phyloP scores from a whole-genome alignment of 169 alveolate species.

The Cytauxzoon felis region DNA sequence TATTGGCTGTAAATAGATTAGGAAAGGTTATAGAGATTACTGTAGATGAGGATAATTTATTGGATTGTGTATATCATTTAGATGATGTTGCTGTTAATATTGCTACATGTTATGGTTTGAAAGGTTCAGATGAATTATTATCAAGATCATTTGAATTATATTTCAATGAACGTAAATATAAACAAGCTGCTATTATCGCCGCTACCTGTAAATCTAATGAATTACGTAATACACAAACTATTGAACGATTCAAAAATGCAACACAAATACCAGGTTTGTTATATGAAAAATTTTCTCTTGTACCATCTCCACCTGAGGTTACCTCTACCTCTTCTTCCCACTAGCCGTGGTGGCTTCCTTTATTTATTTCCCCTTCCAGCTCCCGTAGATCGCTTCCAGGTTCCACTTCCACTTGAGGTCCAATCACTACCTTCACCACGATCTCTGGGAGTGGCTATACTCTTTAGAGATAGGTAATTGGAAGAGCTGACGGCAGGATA shows the following conservation, averaged over 20 bases:
- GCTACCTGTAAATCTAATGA: constrained; percentile 91
- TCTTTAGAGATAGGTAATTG: too few species aligned
- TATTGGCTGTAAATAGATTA: constrained; percentile 31
- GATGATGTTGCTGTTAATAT: constrained; percentile 44
- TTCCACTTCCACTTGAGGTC: too few species aligned
- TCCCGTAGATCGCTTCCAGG: too few species aligned
- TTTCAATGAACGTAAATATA: constrained; percentile 83
- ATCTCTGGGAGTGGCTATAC: too few species aligned
- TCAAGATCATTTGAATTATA: constrained; percentile 81
- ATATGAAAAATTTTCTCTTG: too few species aligned
- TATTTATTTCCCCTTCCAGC: too few species aligned
- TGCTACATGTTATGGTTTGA: constrained; percentile 75
- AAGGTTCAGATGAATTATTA: constrained; percentile 90
- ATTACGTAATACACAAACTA: constrained; percentile 91
- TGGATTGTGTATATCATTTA: constrained; percentile 18
- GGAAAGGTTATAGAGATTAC: constrained; percentile 36
- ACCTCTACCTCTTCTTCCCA: too few species aligned
- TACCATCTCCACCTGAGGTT: constrained; percentile 24
- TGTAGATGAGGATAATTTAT: constrained; percentile 54
- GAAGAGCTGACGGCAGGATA: too few species aligned
- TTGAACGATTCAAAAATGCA: constrained; percentile 87
- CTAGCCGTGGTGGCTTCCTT: too few species aligned
- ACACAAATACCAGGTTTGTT: constrained; percentile 82
- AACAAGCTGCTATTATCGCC: constrained; percentile 94
- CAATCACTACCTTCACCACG: too few species aligned